These are phyloP conservation scores for Chlorella variabilis DNA, from an alignment of 163 green algal species.

Conservation along the genomic window DNA sequence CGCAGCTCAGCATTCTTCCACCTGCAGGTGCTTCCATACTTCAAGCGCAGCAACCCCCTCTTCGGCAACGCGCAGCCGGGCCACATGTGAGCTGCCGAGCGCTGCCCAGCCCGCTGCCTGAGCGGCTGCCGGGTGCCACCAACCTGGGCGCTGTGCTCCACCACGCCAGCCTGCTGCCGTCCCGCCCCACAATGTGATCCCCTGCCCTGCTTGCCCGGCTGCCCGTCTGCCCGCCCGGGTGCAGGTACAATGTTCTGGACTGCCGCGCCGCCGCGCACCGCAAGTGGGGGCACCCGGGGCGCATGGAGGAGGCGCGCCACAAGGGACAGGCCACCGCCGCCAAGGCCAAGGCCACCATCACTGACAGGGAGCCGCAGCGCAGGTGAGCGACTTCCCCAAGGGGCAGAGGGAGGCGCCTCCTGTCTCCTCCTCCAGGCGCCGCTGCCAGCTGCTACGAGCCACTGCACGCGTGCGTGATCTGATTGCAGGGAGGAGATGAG, in stretches of 20 bases:
- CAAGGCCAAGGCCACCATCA: neutral
- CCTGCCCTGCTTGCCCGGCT: neutral
- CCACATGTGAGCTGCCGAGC: neutral
- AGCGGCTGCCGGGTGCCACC: neutral
- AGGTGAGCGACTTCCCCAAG: neutral
- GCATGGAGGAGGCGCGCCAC: neutral
- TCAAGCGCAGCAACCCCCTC: neutral
- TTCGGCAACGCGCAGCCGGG: neutral
- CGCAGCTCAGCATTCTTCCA: neutral
- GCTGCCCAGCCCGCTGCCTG: neutral
- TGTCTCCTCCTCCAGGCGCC: neutral
- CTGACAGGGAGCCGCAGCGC: neutral
- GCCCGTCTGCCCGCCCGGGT: neutral
- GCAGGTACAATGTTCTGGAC: neutral
- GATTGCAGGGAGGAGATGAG: too few species aligned
- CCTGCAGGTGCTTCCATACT: neutral
- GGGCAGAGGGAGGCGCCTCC: too few species aligned
- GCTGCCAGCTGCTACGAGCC: neutral
- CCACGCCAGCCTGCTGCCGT: neutral
- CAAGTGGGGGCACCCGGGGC: neutral
- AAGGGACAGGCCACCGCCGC: neutral
- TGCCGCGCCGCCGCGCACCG: neutral
- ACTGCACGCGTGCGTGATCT: too few species aligned
- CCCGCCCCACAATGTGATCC: neutral
- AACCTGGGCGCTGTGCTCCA: too few species aligned